Percentiles rank a stretch among this genome's conserved stretches.
phyloP scores from a whole-genome alignment of 2,329 filamentous ascomycete genomes.

The Helotiales sp. region DNA sequence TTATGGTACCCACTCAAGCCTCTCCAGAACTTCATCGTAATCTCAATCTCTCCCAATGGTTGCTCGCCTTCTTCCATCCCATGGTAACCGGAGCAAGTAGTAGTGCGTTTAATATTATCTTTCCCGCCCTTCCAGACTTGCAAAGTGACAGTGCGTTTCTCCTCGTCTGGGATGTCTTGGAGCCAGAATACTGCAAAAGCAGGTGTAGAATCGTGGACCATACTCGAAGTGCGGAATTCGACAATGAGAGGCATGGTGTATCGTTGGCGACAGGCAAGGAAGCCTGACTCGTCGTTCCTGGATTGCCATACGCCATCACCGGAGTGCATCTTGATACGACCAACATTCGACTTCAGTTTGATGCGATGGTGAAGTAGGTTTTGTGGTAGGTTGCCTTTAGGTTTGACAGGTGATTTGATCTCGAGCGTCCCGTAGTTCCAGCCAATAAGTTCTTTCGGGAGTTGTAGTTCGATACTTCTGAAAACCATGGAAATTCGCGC shows the following conservation, averaged over 20 bases:
- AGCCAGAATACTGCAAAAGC: slow-evolving; percentile 69
- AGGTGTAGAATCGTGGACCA: slow-evolving; percentile 53
- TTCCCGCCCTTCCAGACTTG: slow-evolving; percentile 62
- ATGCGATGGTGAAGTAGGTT: slow-evolving; percentile 50
- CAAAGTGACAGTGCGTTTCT: slow-evolving; percentile 57
- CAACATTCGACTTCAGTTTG: slow-evolving; percentile 54
- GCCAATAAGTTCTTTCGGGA: slow-evolving; percentile 58
- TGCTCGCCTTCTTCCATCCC: slow-evolving; percentile 51
- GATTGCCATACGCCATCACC: slow-evolving; percentile 52
- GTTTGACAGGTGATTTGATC: slow-evolving; percentile 52
- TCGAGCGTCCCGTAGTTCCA: slow-evolving; percentile 75
- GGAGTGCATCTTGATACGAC: slow-evolving; percentile 54
- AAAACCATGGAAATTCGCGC: slow-evolving; percentile 71
- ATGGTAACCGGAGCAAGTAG: slow-evolving; percentile 39
- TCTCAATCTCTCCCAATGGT: slow-evolving; percentile 54
- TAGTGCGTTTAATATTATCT: slow-evolving; percentile 53
- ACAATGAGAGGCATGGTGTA: slow-evolving; percentile 58
- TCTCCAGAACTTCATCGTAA: slow-evolving; percentile 59
- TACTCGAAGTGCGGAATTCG: slow-evolving; percentile 57
- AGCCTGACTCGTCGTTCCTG: slow-evolving; percentile 46
- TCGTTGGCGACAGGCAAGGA: slow-evolving; percentile 58
- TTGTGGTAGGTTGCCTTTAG: slow-evolving; percentile 45
- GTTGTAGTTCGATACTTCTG: slow-evolving; percentile 64
- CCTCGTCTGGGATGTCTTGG: slow-evolving; percentile 67
- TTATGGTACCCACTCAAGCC: slow-evolving; percentile 51